phyloP scores from a whole-genome alignment of 2,329 filamentous ascomycete species.

The Pestalotiopsis sp. region DNA sequence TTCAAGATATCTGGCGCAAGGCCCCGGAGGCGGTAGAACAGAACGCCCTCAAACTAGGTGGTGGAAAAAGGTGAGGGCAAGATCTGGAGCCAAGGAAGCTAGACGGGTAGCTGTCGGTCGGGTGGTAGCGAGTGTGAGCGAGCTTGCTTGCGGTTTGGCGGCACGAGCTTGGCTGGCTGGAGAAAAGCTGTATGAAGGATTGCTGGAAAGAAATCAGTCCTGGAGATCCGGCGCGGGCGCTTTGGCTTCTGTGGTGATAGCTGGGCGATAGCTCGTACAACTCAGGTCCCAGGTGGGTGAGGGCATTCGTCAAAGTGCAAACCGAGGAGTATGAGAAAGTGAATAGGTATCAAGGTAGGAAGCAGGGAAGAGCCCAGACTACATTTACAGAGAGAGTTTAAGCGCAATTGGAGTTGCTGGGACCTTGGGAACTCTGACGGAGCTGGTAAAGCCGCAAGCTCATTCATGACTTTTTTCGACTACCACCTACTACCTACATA shows the following conservation, averaged over 20 bases:
- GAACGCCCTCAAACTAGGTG: background rate
- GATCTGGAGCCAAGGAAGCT: background rate
- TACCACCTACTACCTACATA: no score
- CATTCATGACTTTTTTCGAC: no score
- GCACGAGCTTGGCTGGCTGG: background rate
- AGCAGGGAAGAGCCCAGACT: constrained; percentile 2
- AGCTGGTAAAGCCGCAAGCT: constrained; percentile 9
- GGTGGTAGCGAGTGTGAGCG: background rate
- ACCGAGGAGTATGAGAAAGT: background rate
- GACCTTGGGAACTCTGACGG: constrained; percentile 1
- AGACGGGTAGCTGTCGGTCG: background rate
- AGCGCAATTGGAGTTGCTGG: constrained; percentile 18
- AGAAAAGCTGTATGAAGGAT: background rate
- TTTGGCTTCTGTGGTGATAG: background rate
- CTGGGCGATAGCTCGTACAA: constrained; percentile 14
- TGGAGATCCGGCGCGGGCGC: no score
- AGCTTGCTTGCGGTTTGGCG: background rate
- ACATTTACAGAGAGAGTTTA: background rate
- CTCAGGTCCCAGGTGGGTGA: constrained; percentile 19
- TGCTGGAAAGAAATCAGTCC: no score
- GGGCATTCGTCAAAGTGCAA: constrained; percentile 15
- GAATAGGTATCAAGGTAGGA: background rate
- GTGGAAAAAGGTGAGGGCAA: background rate
- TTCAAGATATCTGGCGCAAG: background rate
- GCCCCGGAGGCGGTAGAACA: background rate